Evolutionary conservation across 75 land plant species (phyloP).

Genomic region (Pinus albicaulis): DNA sequence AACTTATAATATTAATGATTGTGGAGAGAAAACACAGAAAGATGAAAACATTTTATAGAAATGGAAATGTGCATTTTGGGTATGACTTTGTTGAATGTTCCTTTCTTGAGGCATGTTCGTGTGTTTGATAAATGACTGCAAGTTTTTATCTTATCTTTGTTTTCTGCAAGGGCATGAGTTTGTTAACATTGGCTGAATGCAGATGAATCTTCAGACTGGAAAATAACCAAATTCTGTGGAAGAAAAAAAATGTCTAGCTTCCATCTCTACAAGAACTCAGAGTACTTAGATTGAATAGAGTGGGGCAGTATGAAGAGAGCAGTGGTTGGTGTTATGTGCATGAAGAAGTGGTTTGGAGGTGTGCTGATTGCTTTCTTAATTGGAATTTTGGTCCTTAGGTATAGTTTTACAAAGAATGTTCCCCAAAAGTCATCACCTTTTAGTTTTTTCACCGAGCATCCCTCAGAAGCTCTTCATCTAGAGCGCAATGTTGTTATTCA

Average conservation of each 20-base stretch:
- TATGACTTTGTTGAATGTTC: background rate
- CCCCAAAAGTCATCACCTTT: constrained; percentile 19
- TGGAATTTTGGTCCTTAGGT: constrained; percentile 24
- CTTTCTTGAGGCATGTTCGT: constrained; percentile 1
- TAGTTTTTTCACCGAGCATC: constrained; percentile 19
- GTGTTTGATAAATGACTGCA: background rate
- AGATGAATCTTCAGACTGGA: constrained; percentile 1
- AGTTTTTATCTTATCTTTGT: background rate
- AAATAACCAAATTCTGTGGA: constrained; percentile 6
- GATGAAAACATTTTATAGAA: no score
- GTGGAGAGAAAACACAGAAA: no score
- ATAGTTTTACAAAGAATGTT: constrained; percentile 14
- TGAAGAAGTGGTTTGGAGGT: constrained; percentile 48
- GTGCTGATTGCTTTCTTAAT: constrained; percentile 27
- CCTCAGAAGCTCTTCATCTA: constrained; percentile 13
- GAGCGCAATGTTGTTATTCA: constrained; percentile 13
- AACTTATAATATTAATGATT: background rate
- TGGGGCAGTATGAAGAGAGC: constrained; percentile 4
- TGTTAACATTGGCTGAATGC: background rate
- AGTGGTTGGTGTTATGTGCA: constrained; percentile 1
- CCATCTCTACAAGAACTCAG: constrained; percentile 1
- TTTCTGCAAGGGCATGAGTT: background rate
- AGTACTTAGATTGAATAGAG: background rate
- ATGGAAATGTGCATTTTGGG: background rate
- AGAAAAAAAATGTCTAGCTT: background rate